phyloP scores from a whole-genome alignment of 768 basidiomycete species.

The Russula compacta region DNA sequence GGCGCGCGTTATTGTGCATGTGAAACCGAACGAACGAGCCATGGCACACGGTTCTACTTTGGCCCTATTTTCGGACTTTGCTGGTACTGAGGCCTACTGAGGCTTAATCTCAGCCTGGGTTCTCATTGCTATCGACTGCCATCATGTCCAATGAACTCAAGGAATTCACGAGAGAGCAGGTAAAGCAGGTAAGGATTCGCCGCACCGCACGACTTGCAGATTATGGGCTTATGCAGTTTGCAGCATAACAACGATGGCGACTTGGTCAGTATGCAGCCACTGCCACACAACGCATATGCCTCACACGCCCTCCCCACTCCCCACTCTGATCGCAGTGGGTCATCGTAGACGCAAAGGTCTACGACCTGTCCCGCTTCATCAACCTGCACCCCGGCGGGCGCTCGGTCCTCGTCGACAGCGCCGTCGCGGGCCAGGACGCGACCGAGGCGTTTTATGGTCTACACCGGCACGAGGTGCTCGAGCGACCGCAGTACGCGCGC shows the following conservation, averaged over 20 bases:
- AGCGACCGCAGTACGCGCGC: constrained; percentile 60
- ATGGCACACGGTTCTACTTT: too few species aligned
- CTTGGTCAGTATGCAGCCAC: constrained; percentile 40
- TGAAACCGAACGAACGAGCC: neutral
- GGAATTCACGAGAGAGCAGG: constrained; percentile 48
- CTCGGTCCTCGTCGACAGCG: constrained; percentile 49
- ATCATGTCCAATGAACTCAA: constrained; percentile 21
- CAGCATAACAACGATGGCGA: constrained; percentile 87
- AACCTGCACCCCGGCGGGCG: constrained; percentile 80
- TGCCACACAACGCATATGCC: too few species aligned
- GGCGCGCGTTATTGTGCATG: neutral
- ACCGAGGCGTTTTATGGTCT: constrained; percentile 82
- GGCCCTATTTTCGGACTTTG: too few species aligned
- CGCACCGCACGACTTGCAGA: too few species aligned
- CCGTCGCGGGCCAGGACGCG: constrained; percentile 62
- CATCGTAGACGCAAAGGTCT: constrained; percentile 72
- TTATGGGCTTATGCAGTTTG: neutral
- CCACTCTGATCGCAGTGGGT: constrained; percentile 51
- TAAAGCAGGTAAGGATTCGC: constrained; percentile 46
- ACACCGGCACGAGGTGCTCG: constrained; percentile 75
- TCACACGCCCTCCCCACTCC: neutral
- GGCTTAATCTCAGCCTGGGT: neutral
- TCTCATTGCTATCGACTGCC: neutral
- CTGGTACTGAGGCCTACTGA: too few species aligned
- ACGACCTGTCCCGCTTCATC: constrained; percentile 73